Base-by-base conservation (phyloP, 306 rosid genomes). In the Cucumis melo region DNA sequence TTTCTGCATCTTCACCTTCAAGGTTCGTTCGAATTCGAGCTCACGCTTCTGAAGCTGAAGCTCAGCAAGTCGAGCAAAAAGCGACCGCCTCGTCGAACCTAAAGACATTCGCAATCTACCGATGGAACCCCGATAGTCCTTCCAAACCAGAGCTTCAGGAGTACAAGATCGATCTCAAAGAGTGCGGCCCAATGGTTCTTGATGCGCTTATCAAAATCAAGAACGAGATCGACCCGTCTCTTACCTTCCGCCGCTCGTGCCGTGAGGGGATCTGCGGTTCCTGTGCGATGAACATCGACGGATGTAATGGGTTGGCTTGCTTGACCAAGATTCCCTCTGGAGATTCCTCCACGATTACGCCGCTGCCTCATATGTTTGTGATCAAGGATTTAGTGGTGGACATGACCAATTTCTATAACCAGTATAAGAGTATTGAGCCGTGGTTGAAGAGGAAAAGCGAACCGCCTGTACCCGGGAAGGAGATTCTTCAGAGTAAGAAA, bases 201-300 rank as follows among this genome's bases (percentile, higher is more conserved):
- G 99, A 95, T 78, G 99, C 99, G 0, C 88, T 95, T 0, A 95
- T 92, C 85, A 95, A 94, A 81, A 95, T 95, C 77, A 90, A 95
- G 85, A 95, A 90, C 86, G 99, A 95, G 82, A 80, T 89, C 72
- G 99, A 95, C 41, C 98, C 96, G 0, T 10, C 80, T 13, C 84
- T 95, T 4, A 95, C 98, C 1, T 92, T 92, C 87, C 96, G 99
- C 0, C 90, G 98, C 1, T 90, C 96, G 2, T 95, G 99, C 78
- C 88, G 99, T 11, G 99, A 95, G 67, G 99, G 99, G 70, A 95
- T 95, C 82, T 95, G 99, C 6, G 99, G 98, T 0, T 95, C 99
- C 6, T 95, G 99, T 61, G 99, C 99, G 23, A 95, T 95, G 99
- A 95, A 95, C 84, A 92, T 94, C 80, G 98, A 95, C 81, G 99